These are phyloP conservation scores for Ogataea ganodermae DNA, from an alignment of 805 yeast genomes.

Conservation along the genomic window DNA sequence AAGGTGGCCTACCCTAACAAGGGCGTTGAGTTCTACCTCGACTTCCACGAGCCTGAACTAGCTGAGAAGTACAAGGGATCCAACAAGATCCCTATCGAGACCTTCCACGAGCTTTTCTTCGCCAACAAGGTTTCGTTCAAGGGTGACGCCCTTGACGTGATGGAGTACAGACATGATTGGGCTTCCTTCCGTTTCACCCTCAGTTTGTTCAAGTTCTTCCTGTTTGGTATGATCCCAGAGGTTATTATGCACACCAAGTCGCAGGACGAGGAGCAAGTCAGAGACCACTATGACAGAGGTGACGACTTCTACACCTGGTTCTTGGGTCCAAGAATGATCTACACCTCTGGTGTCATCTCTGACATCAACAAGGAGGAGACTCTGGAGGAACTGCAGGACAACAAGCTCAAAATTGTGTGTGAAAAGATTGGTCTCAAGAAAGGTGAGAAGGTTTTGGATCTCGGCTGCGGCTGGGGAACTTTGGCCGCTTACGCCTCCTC, in stretches of 20 bases:
- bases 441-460: constrained; percentile 77
- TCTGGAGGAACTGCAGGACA: constrained; percentile 81
- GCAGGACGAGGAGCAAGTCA: constrained; percentile 94
- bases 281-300: constrained; percentile 95
- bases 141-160: constrained; percentile 80
- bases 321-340: constrained; percentile 91
- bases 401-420: constrained; percentile 83
- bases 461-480: constrained; percentile 98
- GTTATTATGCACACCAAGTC: constrained; percentile 89
- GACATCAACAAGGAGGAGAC: constrained; percentile 74
- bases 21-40: constrained; percentile 78
- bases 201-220: constrained; percentile 74
- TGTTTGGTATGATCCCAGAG: constrained; percentile 89
- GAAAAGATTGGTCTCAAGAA: constrained; percentile 74
- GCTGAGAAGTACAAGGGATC: constrained; percentile 69
- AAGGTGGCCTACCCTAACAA: constrained; percentile 73
- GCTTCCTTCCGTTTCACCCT: constrained; percentile 77
- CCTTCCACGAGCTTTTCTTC: constrained; percentile 86
- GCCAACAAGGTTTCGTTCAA: constrained; percentile 82
- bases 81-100: constrained; percentile 86
- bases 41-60: constrained; percentile 74
- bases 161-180: constrained; percentile 94
- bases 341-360: constrained; percentile 81
- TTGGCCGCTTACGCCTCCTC: constrained; percentile 81
- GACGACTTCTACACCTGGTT: constrained; percentile 95